Evolutionary conservation across 139 green algal species (phyloP), one percentile per base, ranked within the genome.

Genomic region (Chlorella sp.): DNA sequence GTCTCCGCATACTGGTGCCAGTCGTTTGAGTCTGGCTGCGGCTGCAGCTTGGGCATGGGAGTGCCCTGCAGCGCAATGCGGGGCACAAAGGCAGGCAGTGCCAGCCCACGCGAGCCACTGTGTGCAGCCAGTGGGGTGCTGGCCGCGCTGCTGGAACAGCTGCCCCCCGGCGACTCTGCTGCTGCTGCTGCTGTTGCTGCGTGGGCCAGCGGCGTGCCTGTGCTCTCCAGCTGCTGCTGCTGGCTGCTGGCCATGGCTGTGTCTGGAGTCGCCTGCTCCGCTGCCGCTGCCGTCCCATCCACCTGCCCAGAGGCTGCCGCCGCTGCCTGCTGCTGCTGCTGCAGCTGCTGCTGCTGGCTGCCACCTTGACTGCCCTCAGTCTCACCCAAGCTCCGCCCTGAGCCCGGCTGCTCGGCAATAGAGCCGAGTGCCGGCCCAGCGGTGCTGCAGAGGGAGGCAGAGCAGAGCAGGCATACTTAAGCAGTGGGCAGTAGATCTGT

Each of bases 21-120:
- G 62, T 84, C 64, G 30, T 58, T 73, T 44, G 43, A 74, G 34
- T 74, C 77, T 28, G 38, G 58, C 77, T 73, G 58, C 56, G 77
- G 58, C 77, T 83, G 77, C 60, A 95, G 80, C 56, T 38, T 90
- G 73, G 54, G 88, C 81, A 26, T 86, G 24, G 68, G 86, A 80
- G 24, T 88, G 64, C 54, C n/a, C 46, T 80, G 74, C 79, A 76
- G 64, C 44, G 19, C 64, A 3, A 84, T 75, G 43, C 79, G 79
- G 0, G 79, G 79, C 43, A 84, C 51, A n/a, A 64, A 32, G 16
- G 44, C 79, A 0, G 79, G 79, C 62, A 84, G 79, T 20, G 79
- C 44, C 64, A 75, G 32, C 14, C 79, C 79, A 4, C 43, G 43
- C 1, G 13, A 43, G 26, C 43, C 36, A 58, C 40, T 48, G 79